phyloP scores from a whole-genome alignment of 2,329 filamentous ascomycete species.

The Rugonectria rugulosa region DNA sequence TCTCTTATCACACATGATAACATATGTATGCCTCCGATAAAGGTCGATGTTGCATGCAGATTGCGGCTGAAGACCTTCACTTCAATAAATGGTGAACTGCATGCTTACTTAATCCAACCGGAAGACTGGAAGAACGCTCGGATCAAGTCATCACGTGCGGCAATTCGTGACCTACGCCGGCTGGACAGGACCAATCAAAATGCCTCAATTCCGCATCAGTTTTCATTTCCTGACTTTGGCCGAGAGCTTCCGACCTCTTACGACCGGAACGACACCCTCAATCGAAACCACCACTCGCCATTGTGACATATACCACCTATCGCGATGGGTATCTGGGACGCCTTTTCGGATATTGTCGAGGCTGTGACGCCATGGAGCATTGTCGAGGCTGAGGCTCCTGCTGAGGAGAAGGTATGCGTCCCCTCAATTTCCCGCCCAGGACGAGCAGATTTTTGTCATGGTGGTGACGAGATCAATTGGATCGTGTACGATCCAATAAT shows the following conservation, averaged over 20 bases:
- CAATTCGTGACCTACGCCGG: slow-evolving; percentile 25
- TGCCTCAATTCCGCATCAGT: slow-evolving; percentile 58
- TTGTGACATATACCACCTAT: slow-evolving; percentile 48
- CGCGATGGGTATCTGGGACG: slow-evolving; percentile 73
- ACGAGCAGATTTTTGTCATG: slow-evolving; percentile 20
- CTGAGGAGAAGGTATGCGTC: slow-evolving; percentile 65
- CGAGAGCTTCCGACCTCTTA: slow-evolving; percentile 53
- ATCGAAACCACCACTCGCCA: slow-evolving; percentile 51
- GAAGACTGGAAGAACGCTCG: slow-evolving; percentile 23
- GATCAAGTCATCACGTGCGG: slow-evolving; percentile 34
- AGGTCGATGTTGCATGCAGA: slow-evolving; percentile 3
- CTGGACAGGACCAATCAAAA: slow-evolving; percentile 54
- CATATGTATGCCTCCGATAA: too few species aligned
- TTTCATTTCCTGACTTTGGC: slow-evolving; percentile 50
- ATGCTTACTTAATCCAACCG: slow-evolving; percentile 10
- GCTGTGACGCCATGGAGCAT: slow-evolving; percentile 71
- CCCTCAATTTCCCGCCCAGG: slow-evolving; percentile 17
- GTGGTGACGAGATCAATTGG: slow-evolving; percentile 27
- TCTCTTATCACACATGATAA: not conserved
- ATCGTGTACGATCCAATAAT: slow-evolving; percentile 7
- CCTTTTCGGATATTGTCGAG: slow-evolving; percentile 69
- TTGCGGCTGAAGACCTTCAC: slow-evolving; percentile 22
- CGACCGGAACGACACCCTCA: slow-evolving; percentile 44
- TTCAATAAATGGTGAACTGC: not conserved
- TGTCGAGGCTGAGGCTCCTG: slow-evolving; percentile 71